Percentiles rank a stretch among this genome's conserved stretches.
Evolutionary conservation across 139 green algal species (phyloP).

Genomic region (Edaphochlamys debaryana): DNA sequence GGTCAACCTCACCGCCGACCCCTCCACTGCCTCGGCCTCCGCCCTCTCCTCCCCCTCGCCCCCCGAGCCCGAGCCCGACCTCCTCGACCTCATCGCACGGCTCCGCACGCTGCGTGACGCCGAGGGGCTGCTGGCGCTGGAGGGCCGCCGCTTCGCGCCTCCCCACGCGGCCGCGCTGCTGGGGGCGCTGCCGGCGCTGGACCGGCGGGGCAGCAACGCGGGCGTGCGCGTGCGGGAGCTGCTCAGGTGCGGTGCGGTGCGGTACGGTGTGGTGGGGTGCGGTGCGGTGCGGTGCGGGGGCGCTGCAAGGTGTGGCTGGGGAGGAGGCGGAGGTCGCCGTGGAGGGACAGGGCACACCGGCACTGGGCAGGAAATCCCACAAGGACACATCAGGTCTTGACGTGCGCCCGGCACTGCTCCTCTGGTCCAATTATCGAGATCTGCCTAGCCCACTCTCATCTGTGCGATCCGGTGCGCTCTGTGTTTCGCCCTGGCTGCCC

Average conservation of each 20-base stretch:
- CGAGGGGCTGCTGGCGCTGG: conserved; percentile 13
- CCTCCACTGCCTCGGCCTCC: no score
- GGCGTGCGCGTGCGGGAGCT: conserved; percentile 4
- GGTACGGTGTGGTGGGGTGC: no score
- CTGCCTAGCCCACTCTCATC: no score
- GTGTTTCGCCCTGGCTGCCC: no score
- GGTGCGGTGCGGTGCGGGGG: background rate
- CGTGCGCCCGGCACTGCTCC: background rate
- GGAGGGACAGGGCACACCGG: no score
- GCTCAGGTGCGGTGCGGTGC: conserved; percentile 18
- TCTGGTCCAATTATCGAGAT: no score
- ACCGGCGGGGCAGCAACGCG: conserved; percentile 2
- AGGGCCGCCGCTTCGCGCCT: background rate
- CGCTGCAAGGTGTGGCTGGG: background rate
- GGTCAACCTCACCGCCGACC: no score
- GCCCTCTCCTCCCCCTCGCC: no score
- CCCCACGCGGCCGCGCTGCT: conserved; percentile 26
- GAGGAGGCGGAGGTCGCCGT: background rate
- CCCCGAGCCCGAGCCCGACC: background rate
- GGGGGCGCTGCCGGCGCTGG: conserved; percentile 10
- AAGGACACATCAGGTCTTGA: background rate
- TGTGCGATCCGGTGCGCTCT: no score
- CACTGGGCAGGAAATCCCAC: no score
- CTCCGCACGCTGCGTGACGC: conserved; percentile 2
- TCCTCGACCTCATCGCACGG: background rate